phyloP scores from a whole-genome alignment of 1,284 basidiomycete species.

The Anthracocystis panici-leucophaei region DNA sequence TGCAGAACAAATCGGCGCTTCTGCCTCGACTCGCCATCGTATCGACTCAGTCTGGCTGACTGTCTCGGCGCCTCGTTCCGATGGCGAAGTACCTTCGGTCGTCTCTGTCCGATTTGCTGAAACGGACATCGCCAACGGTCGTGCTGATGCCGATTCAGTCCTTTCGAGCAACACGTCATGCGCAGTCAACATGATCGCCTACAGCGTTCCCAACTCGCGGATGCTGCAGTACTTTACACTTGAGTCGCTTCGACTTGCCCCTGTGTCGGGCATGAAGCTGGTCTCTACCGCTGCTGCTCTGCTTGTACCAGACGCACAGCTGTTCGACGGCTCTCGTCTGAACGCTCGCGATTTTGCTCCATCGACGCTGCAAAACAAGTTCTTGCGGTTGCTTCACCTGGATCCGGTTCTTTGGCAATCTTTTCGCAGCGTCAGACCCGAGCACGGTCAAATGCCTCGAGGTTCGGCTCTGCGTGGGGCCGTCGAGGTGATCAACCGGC shows the following conservation, averaged over 20 bases:
- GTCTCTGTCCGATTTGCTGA: constrained; percentile 10
- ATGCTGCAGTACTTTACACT: constrained; percentile 76
- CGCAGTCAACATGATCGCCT: constrained; percentile 70
- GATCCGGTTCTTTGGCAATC: constrained; percentile 64
- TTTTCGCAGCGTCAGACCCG: constrained; percentile 18
- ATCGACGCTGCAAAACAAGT: constrained; percentile 37
- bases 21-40: neutral
- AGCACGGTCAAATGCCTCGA: constrained; percentile 7
- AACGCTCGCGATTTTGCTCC: constrained; percentile 11
- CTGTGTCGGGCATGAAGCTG: constrained; percentile 50
- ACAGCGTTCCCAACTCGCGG: constrained; percentile 72
- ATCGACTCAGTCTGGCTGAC: constrained; percentile 13
- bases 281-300: constrained; percentile 26
- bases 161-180: constrained; percentile 1
- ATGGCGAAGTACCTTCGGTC: constrained; percentile 11
- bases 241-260: constrained; percentile 69
- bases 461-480: constrained; percentile 35
- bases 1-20: no score
- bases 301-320: constrained; percentile 21
- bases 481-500: constrained; percentile 36
- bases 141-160: neutral
- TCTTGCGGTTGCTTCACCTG: constrained; percentile 40
- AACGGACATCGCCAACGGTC: neutral
- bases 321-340: constrained; percentile 5
- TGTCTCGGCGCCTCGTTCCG: neutral